Conservation (phyloP, 2,329 filamentous ascomycete species). For the Myriosclerotinia duriaeana region DNA sequence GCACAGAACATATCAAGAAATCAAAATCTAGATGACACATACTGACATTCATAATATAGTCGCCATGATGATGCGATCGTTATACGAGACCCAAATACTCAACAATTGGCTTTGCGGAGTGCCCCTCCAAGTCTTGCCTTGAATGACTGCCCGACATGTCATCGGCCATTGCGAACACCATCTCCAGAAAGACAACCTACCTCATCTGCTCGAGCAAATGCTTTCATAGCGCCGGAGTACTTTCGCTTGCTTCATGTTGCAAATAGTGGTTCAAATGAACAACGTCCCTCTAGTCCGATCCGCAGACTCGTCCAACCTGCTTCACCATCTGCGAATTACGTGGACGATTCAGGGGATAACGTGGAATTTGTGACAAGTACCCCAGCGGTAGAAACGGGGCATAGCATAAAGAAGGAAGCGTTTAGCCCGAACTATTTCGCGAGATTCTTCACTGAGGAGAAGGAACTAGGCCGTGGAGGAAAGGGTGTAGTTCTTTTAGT, state of each 20-base stretch:
- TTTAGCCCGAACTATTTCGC: constrained; percentile 93
- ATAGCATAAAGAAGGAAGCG: constrained; percentile 79
- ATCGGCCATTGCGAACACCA: constrained; percentile 45
- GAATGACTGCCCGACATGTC: constrained; percentile 68
- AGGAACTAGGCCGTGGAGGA: constrained; percentile 81
- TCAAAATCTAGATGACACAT: neutral
- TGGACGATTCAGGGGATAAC: constrained; percentile 29
- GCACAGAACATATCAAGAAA: too few species aligned
- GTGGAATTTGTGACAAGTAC: constrained; percentile 55
- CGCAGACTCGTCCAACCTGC: constrained; percentile 46
- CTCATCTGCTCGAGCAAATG: constrained; percentile 42
- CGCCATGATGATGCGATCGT: constrained; percentile 92
- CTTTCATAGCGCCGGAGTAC: constrained; percentile 88
- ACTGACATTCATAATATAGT: constrained; percentile 48
- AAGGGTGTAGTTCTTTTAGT: constrained; percentile 96
- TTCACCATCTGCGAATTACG: constrained; percentile 34
- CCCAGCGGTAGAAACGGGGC: constrained; percentile 47
- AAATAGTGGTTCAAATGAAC: constrained; percentile 48
- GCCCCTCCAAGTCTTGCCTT: constrained; percentile 53
- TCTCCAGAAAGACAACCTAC: constrained; percentile 49
- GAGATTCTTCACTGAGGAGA: constrained; percentile 87
- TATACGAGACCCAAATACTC: constrained; percentile 81
- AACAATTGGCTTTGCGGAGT: constrained; percentile 78
- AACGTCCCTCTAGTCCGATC: constrained; percentile 53
- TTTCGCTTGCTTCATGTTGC: constrained; percentile 82